Evolutionary conservation across 202 grass and related monocot genomes (phyloP).

Genomic region (Cymbopogon flexuosus): DNA sequence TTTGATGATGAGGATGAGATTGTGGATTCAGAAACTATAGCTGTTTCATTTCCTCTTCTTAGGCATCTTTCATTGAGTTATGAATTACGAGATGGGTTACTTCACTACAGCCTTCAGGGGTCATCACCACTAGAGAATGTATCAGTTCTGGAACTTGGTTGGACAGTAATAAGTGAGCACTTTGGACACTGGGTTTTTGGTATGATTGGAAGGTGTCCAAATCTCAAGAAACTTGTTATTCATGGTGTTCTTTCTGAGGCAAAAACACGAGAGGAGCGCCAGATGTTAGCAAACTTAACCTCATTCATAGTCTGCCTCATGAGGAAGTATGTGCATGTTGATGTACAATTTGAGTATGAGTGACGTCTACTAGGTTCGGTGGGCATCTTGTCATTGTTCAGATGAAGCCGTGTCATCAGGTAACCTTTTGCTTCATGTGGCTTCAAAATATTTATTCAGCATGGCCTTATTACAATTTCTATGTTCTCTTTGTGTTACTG

Average conservation of each 20-base stretch:
- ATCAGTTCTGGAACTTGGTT: slow-evolving; percentile 81
- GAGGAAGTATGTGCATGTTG: slow-evolving; percentile 82
- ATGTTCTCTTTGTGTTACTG: not conserved
- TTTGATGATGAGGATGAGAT: slow-evolving; percentile 97
- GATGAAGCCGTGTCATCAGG: slow-evolving; percentile 19
- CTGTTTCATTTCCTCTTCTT: slow-evolving; percentile 80
- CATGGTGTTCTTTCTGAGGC: slow-evolving; percentile 84
- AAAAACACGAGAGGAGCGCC: slow-evolving; percentile 81
- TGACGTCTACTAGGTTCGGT: slow-evolving; percentile 33
- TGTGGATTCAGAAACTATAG: slow-evolving; percentile 85
- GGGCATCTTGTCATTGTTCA: slow-evolving; percentile 22
- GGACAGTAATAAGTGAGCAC: slow-evolving; percentile 90
- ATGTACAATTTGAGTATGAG: slow-evolving; percentile 92
- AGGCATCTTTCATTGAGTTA: slow-evolving; percentile 88
- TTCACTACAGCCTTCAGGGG: slow-evolving; percentile 75
- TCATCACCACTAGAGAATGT: slow-evolving; percentile 75
- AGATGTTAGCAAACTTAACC: slow-evolving; percentile 75
- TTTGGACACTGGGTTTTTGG: slow-evolving; percentile 96
- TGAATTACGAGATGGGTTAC: slow-evolving; percentile 74
- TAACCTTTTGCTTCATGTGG: slow-evolving; percentile 18
- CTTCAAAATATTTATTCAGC: not conserved
- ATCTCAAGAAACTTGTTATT: slow-evolving; percentile 90
- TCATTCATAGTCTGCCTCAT: slow-evolving; percentile 75
- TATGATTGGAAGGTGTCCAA: slow-evolving; percentile 95
- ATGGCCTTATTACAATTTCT: slow-evolving; percentile 10